Evolutionary conservation across 768 basidiomycete genomes (phyloP), one percentile per base, ranked within the genome.

Genomic region (Suillus alpinus): DNA sequence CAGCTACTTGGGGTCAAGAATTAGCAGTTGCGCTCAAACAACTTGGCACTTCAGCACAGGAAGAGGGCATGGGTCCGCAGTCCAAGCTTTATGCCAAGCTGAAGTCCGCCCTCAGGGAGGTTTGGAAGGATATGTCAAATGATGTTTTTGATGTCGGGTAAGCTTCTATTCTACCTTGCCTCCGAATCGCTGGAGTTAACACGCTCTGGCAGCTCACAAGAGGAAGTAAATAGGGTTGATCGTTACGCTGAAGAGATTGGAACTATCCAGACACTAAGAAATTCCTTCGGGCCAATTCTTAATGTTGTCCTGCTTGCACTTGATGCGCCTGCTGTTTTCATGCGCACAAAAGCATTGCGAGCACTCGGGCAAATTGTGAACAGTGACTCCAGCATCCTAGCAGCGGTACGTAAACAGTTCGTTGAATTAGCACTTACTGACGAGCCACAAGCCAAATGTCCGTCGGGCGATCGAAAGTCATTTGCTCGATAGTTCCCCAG

Each of bases 301-400:
- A 86, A 85, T 20, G 86, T 89, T 39, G 86, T 97, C 34, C 71
- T 98, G 20, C 76, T 80, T 58, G 86, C 94, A 2, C 80, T 96
- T 62, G 93, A 96, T 67, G 91, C 92, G 0, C 84, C 91, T 4
- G 85, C 88, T 4, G 94, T 98, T 31, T 94, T 92, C 67, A 91
- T 96, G 81, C 86, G 97, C 36, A 95, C 95, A 0, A 98, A 98
- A 72, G 96, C 96, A 0, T 78, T 99, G 34, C 84, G 91, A 57
- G 95, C 93, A 0, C 79, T 98, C 4, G 92, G 94, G 4, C 87
- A 93, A 68, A 91, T 98, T 52, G 86, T 98, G 37, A 92, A 87
- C 0, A 91, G 90, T 62, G 97, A 98, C 73, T 86, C 95, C 0
- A 86, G 83, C 14, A 87, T 97, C 20, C 80, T 99, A 29, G 81